Base-by-base conservation (phyloP, 257 asterid species). In the Nicotiana tabacum region DNA sequence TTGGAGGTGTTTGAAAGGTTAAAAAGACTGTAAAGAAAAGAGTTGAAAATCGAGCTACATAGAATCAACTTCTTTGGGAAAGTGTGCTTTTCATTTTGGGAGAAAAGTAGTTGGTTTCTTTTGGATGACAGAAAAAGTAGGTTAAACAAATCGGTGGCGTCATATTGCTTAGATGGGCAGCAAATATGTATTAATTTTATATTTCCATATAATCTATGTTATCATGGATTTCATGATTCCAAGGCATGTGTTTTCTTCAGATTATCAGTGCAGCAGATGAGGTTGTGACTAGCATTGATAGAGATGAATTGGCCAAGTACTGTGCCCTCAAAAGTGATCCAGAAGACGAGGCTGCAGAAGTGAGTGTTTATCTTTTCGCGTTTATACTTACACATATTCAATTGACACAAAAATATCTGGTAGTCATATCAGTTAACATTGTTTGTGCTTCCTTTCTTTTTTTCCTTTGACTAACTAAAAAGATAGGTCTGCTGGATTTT, bases 331-430 rank as follows among this genome's bases (percentile, higher is more conserved):
- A 86, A 89, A 87, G 89, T 89, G 98, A 96, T 72, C 95, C 97
- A 60, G 99, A 96, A 69, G 98, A 96, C 9, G 98, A 96, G 82
- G 89, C 88, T 87, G 95, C 94, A 62, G 97, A 94, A 86, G 99
- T 96, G 90, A 93, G 95, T 88, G 69, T 78, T 79, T 80, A 58
- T 82, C 83, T 60, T 39, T 81, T 84, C 33, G 66, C 64, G 57
- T 61, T 82, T 43, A 10, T 35, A 65, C 60, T 51, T 82, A 30
- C 27, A n/a, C 32, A 35, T 3, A 58, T 51, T 17, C 43, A 16
- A 30, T 69, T 60, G 21, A 48, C 21, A 77, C 51, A 56, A 30
- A 81, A n/a, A 18, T 18, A 53, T 39, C 81, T 84, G 62, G 72
- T 67, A 5, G 46, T 15, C 12, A 1, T 72, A 43, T 57, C 78